These are phyloP conservation scores for Meredithiella fracta DNA, from an alignment of 2,329 filamentous ascomycete genomes.

Conservation along the genomic window DNA sequence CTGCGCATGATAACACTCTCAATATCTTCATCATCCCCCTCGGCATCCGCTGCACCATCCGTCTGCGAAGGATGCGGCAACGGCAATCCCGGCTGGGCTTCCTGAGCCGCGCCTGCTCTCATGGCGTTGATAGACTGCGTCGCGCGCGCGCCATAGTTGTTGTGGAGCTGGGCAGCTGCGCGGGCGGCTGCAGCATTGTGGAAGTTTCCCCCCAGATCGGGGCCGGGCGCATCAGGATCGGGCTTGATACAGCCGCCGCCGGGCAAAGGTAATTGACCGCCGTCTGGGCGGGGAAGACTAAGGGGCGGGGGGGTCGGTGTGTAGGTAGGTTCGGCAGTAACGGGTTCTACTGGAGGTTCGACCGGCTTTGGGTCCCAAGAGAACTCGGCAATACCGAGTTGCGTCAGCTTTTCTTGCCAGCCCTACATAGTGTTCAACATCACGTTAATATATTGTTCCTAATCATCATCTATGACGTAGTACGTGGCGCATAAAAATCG, in stretches of 20 bases:
- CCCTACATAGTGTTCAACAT: conserved; percentile 36
- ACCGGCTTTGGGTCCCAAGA: conserved; percentile 84
- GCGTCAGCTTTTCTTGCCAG: conserved; percentile 85
- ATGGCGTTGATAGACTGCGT: conserved; percentile 50
- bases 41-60: conserved; percentile 52
- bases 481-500: not conserved
- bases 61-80: conserved; percentile 35
- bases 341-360: conserved; percentile 21
- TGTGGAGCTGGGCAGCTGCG: conserved; percentile 39
- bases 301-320: conserved; percentile 15
- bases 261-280: conserved; percentile 16
- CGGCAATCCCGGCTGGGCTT: conserved; percentile 17
- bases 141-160: conserved; percentile 46
- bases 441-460: not conserved
- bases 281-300: conserved; percentile 18
- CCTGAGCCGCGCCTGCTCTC: conserved; percentile 27
- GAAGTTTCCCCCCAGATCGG: conserved; percentile 14
- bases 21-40: conserved; percentile 35
- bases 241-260: conserved; percentile 9
- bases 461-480: not conserved
- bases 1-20: conserved; percentile 43
- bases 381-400: conserved; percentile 70
- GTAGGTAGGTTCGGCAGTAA: conserved; percentile 16
- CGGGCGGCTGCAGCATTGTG: conserved; percentile 33
- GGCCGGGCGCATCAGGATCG: conserved; percentile 8